Conservation (phyloP, 345 rosid genomes). For the Acer yangbiense region DNA sequence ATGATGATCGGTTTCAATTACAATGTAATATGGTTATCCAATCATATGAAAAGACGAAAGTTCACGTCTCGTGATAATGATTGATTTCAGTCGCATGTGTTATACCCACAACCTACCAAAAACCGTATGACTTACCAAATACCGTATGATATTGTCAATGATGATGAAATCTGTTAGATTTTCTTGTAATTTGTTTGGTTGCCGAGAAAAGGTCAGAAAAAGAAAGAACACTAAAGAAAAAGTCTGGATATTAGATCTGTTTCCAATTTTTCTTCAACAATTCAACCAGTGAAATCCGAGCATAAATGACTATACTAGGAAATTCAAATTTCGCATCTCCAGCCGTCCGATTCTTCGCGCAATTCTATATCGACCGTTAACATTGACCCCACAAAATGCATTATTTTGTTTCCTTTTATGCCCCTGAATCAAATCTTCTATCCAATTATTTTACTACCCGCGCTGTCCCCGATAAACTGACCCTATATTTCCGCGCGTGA, state of each 20-base stretch:
- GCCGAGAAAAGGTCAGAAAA: not conserved
- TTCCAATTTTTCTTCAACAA: not conserved
- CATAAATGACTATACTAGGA: not conserved
- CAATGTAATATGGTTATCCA: no score
- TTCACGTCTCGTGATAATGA: no score
- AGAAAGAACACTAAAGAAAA: not conserved
- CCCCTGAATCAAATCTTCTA: not conserved
- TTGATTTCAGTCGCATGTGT: no score
- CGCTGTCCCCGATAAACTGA: not conserved
- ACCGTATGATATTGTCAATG: no score
- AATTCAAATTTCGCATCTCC: not conserved
- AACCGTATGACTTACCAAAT: no score
- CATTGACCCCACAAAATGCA: not conserved
- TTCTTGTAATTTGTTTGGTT: not conserved
- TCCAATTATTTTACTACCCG: not conserved
- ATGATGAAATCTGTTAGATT: no score
- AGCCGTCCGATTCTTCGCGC: not conserved
- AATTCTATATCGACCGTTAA: not conserved
- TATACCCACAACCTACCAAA: no score
- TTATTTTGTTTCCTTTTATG: not conserved
- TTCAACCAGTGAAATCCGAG: not conserved
- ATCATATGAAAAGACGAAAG: no score
- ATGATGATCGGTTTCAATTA: no score
- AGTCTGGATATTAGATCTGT: not conserved
- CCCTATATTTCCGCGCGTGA: not conserved